phyloP scores from a whole-genome alignment of 805 yeast species.

The Metschnikowia matae region DNA sequence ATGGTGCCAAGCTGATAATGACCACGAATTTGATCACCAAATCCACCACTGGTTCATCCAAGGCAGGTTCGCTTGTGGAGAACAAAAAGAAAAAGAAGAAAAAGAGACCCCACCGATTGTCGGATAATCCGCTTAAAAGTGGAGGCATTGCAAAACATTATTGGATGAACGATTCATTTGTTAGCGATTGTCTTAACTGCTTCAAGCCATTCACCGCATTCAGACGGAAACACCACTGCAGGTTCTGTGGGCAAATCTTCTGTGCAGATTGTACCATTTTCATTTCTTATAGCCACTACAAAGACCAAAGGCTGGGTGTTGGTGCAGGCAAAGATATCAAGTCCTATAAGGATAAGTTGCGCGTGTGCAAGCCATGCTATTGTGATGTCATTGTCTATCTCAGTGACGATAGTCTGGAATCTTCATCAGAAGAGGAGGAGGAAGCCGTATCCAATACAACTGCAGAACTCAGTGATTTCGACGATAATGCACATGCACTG shows the following conservation, averaged over 20 bases:
- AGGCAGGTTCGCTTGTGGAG: constrained; percentile 15
- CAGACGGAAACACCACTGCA: constrained; percentile 89
- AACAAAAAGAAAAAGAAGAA: constrained; percentile 20
- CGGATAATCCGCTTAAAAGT: constrained; percentile 41
- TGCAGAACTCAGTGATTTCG: background rate
- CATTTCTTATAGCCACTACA: constrained; percentile 53
- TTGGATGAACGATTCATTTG: constrained; percentile 96
- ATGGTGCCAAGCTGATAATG: constrained; percentile 36
- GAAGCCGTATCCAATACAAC: background rate
- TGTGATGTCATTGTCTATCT: constrained; percentile 64
- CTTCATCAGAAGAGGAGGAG: constrained; percentile 22
- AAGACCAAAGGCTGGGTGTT: constrained; percentile 30
- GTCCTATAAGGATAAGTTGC: constrained; percentile 60
- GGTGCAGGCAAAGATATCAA: constrained; percentile 8
- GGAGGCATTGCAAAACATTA: constrained; percentile 69
- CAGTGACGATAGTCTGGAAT: constrained; percentile 58
- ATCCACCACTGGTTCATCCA: constrained; percentile 32
- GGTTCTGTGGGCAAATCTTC: constrained; percentile 94
- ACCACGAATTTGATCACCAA: constrained; percentile 25
- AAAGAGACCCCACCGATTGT: constrained; percentile 27
- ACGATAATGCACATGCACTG: background rate
- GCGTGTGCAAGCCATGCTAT: constrained; percentile 76
- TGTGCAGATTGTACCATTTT: constrained; percentile 79
- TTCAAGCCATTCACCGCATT: constrained; percentile 77
- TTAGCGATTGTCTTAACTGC: constrained; percentile 82